Base-by-base conservation (phyloP, 495 filamentous ascomycete species). In the Aspergillus haitiensis region DNA sequence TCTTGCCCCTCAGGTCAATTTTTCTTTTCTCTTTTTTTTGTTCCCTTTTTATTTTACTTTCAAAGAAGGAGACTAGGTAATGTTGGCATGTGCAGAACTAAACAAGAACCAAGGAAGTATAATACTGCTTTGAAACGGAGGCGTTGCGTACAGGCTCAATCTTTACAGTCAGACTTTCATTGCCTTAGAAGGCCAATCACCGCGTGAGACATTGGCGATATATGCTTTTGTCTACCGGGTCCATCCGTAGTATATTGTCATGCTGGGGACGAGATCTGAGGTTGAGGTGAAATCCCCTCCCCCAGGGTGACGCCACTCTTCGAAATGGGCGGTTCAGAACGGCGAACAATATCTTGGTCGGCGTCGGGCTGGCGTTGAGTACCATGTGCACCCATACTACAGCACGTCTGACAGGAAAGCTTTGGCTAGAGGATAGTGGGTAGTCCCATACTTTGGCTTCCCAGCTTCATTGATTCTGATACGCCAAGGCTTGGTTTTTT, bases 401-500 rank as follows among this genome's bases (percentile, higher is more conserved):
- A 27, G 35, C 47, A 36, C 15, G 46, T 6, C 12, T 64, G 11
- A 13, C 60, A 52, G 42, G n/a, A 13, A 56, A 27, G 37, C 56
- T 64, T 9, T 64, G 61, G 61, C 52, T 52, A 52, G 56, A 64
- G 49, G 61, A 64, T 34, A 46, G 61, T 64, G 18, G 6, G 44
- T 55, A 44, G 32, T 42, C 21, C 40, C 32, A 21, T 55, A 15
- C 10, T 37, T 15, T 12, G 2, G 31, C 12, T 37, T 5, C 40
- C 32, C 27, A 8, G 34, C n/a, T 1, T 8, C 13, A 16, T 27
- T n/a, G 10, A 7, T 40, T 10, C 44, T 16, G 27, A 44, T 37
- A 27, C 27, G 6, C 9, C 7, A 31, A 33, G 27, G 35, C 3
- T 27, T 16, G 59, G 61, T 58, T 4, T 59, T 59, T 59, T 18